These are phyloP conservation scores for Entamoeba invadens DNA, from an alignment of 208 protist genomes.

Conservation along the genomic window DNA sequence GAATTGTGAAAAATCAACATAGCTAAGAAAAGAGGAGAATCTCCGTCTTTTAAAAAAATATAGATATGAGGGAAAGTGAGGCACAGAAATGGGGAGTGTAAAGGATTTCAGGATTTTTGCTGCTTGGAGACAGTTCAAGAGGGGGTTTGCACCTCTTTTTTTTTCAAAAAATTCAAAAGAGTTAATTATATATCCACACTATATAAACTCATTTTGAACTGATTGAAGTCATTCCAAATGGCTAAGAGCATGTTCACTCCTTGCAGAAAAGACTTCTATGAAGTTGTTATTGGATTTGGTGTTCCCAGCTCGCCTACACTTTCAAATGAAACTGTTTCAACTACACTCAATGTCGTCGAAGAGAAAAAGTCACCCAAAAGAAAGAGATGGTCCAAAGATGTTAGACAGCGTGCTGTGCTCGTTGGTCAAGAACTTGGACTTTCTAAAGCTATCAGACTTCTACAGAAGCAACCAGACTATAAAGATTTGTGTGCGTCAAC, in stretches of 20 bases:
- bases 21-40: too few relatives aligned
- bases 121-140: too few relatives aligned
- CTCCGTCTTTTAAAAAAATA: too few relatives aligned
- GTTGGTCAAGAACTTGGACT: neutral
- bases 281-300: neutral
- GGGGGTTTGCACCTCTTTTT: too few relatives aligned
- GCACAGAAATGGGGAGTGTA: too few relatives aligned
- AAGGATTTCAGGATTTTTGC: too few relatives aligned
- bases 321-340: neutral
- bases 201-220: too few relatives aligned
- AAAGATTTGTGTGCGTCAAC: neutral
- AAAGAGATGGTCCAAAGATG: neutral
- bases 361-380: neutral
- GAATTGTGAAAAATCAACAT: too few relatives aligned
- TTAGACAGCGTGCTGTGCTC: neutral
- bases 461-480: neutral
- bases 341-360: neutral
- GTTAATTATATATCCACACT: too few relatives aligned
- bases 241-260: neutral
- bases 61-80: too few relatives aligned
- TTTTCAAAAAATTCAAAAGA: too few relatives aligned
- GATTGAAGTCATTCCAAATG: too few relatives aligned
- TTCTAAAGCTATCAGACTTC: neutral
- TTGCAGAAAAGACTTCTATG: neutral
- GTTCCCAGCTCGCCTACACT: neutral